These are phyloP conservation scores for Oryza meyeriana DNA, from an alignment of 176 grass and related monocot species.

Conservation along the genomic window DNA sequence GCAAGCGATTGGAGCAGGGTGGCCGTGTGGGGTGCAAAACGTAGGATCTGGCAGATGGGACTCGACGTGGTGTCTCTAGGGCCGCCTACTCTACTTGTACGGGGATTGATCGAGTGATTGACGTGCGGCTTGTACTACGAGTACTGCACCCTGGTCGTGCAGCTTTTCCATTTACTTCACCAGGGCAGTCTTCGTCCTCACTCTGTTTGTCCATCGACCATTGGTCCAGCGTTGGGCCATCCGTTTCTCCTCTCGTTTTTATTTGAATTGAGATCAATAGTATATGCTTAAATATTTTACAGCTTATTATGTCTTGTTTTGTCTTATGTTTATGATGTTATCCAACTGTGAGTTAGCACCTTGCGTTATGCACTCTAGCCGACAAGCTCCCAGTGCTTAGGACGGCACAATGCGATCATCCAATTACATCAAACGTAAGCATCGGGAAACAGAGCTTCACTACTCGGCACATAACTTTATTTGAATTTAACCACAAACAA, in stretches of 20 bases:
- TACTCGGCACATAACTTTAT: too few species aligned
- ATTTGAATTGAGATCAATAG: too few species aligned
- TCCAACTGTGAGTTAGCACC: too few species aligned
- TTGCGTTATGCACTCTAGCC: too few species aligned
- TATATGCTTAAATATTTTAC: too few species aligned
- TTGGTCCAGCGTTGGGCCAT: neutral
- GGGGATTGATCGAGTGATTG: neutral
- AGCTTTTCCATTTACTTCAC: conserved; percentile 20
- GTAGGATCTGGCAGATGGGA: conserved; percentile 47
- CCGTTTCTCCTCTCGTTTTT: neutral
- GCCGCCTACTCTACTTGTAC: neutral
- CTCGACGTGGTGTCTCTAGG: conserved; percentile 1
- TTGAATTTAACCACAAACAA: too few species aligned
- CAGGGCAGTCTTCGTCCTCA: neutral
- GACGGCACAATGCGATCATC: too few species aligned
- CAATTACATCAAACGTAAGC: too few species aligned
- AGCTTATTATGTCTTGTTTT: too few species aligned
- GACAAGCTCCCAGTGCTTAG: too few species aligned
- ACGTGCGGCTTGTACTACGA: neutral
- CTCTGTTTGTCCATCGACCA: neutral
- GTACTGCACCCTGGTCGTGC: neutral
- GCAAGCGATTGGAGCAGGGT: neutral
- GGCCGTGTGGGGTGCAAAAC: conserved; percentile 38
- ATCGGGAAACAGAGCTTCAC: too few species aligned
- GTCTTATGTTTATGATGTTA: too few species aligned